Evolutionary conservation across 495 filamentous ascomycete genomes (phyloP).

Genomic region (Penicillium desertorum): DNA sequence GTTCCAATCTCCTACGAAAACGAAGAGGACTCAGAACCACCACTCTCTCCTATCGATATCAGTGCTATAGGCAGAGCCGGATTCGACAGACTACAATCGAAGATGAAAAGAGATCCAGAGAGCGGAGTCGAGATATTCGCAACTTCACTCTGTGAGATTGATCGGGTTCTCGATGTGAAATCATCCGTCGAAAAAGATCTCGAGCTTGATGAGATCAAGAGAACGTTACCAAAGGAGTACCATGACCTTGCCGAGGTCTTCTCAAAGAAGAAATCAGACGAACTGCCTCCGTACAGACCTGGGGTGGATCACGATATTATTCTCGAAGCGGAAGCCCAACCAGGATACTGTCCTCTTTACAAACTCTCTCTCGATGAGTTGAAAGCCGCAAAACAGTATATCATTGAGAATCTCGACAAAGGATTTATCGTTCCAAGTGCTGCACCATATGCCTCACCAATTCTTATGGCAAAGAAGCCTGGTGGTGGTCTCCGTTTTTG

Average conservation of each 20-base stretch:
- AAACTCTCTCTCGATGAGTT: neutral
- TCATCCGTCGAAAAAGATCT: too few relatives aligned
- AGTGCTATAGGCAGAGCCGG: too few relatives aligned
- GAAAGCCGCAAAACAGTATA: neutral
- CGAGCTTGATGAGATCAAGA: too few relatives aligned
- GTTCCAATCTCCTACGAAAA: too few relatives aligned
- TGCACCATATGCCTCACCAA: neutral
- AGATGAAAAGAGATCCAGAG: too few relatives aligned
- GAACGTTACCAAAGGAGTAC: neutral
- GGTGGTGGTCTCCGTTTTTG: neutral
- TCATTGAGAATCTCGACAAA: neutral
- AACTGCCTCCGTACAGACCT: neutral
- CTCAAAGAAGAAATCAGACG: neutral
- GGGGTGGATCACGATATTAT: neutral
- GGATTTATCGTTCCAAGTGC: neutral
- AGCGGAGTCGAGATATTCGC: too few relatives aligned
- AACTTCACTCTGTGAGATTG: too few relatives aligned
- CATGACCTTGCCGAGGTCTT: neutral
- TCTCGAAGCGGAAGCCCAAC: neutral
- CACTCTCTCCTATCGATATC: too few relatives aligned
- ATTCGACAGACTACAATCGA: too few relatives aligned
- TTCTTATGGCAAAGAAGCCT: neutral
- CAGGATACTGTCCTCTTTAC: neutral
- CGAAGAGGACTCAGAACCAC: too few relatives aligned
- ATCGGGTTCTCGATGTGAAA: too few relatives aligned